Evolutionary conservation across 306 rosid genomes (phyloP).

Genomic region (Biancaea sappan): DNA sequence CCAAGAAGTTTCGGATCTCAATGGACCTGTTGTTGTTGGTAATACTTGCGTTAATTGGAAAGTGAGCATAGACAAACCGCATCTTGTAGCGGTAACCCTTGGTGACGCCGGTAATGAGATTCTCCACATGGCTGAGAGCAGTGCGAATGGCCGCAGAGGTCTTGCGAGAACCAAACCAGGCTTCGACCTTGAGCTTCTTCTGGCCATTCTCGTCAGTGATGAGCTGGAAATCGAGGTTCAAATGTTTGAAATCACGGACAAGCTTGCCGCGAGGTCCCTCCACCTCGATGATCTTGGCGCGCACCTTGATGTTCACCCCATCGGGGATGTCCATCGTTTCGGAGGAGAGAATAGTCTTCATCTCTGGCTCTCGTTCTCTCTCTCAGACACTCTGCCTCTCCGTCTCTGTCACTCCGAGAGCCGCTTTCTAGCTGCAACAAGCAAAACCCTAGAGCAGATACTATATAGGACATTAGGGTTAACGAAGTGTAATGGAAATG

Average conservation of each 20-base stretch:
- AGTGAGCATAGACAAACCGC: slow-evolving; percentile 83
- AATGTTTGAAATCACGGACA: slow-evolving; percentile 73
- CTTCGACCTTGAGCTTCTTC: slow-evolving; percentile 62
- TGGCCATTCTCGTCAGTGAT: slow-evolving; percentile 58
- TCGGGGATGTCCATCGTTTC: slow-evolving; percentile 82
- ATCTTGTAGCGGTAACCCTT: slow-evolving; percentile 87
- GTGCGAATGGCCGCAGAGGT: slow-evolving; percentile 87
- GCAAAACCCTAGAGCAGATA: background rate
- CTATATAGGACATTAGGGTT: background rate
- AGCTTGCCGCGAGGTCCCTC: slow-evolving; percentile 87
- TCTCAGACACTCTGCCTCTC: background rate
- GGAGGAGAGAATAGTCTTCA: slow-evolving; percentile 75
- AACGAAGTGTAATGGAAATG: background rate
- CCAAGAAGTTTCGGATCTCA: slow-evolving; percentile 77
- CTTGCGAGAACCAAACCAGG: slow-evolving; percentile 77
- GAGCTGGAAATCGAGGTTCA: slow-evolving; percentile 71
- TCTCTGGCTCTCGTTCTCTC: slow-evolving; percentile 27
- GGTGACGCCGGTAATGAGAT: slow-evolving; percentile 81
- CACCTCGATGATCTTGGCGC: slow-evolving; percentile 80
- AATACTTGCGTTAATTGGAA: slow-evolving; percentile 84
- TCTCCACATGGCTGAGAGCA: slow-evolving; percentile 62
- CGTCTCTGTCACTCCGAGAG: background rate
- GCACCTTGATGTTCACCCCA: slow-evolving; percentile 64
- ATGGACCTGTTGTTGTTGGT: slow-evolving; percentile 45
- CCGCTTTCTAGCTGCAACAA: background rate